A percentile compares a stretch with the other conserved stretches of the same genome.
These are phyloP conservation scores for Xylaria sp. DNA, from an alignment of 2,329 filamentous ascomycete genomes.

Conservation along the genomic window DNA sequence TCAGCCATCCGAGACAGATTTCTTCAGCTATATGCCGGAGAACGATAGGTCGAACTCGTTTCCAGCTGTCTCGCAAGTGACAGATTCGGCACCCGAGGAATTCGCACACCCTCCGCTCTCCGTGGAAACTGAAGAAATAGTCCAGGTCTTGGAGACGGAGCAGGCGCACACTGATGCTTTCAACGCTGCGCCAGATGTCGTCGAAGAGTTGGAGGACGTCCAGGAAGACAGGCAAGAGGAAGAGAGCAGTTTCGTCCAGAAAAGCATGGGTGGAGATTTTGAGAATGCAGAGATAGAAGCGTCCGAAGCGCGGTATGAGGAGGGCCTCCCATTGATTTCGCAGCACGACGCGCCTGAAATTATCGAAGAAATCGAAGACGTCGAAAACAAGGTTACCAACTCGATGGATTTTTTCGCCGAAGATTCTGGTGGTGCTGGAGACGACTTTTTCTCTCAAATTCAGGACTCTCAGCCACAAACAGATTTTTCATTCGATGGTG, in stretches of 20 bases:
- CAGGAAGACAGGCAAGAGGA: constrained; percentile 18
- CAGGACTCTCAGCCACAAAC: constrained; percentile 30
- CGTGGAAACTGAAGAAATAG: constrained; percentile 49
- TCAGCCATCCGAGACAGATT: constrained; percentile 48
- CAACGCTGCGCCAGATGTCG: constrained; percentile 35
- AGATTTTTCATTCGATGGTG: constrained; percentile 24
- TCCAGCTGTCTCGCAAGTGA: constrained; percentile 47
- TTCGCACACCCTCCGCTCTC: constrained; percentile 38
- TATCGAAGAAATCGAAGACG: constrained; percentile 24
- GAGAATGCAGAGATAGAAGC: constrained; percentile 38
- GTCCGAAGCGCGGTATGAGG: constrained; percentile 59
- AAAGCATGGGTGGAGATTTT: constrained; percentile 41
- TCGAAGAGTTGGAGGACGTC: constrained; percentile 32
- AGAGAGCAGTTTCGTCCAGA: constrained; percentile 27
- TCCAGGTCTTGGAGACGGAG: constrained; percentile 48
- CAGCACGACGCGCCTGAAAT: constrained; percentile 30
- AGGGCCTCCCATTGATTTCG: constrained; percentile 61
- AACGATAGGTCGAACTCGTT: constrained; percentile 59
- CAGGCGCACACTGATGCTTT: constrained; percentile 39
- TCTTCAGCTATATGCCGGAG: constrained; percentile 55
- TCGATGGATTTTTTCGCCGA: constrained; percentile 36
- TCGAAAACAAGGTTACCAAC: constrained; percentile 22
- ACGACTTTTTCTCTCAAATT: constrained; percentile 59
- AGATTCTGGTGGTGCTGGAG: constrained; percentile 43
- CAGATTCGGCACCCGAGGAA: constrained; percentile 28